Conservation (phyloP, 2,329 filamentous ascomycete genomes). For the Aureobasidium lini region DNA sequence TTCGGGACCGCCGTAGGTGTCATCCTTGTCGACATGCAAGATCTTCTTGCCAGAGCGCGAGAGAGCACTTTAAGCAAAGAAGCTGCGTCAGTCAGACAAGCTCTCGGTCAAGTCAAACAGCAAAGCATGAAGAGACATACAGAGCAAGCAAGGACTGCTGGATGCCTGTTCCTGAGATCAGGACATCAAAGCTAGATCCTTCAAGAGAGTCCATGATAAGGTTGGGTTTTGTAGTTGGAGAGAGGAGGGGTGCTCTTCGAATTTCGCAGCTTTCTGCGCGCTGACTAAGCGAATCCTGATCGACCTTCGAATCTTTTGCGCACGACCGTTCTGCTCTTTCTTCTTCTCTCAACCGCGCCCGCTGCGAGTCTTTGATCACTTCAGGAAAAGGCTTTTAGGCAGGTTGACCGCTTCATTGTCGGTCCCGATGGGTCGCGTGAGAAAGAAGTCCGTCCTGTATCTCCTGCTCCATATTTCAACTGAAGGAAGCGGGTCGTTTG, state of each 20-base stretch:
- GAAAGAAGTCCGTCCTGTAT: conserved; percentile 42
- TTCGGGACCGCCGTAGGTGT: conserved; percentile 80
- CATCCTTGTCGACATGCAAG: conserved; percentile 79
- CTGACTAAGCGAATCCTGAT: conserved; percentile 6
- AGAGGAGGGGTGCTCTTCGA: not conserved
- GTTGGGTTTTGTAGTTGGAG: conserved; percentile 6
- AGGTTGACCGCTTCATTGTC: conserved; percentile 37
- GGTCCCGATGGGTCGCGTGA: conserved; percentile 33
- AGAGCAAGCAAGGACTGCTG: conserved; percentile 47
- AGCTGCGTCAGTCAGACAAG: conserved; percentile 66
- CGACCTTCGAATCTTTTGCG: not conserved
- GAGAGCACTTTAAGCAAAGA: conserved; percentile 61
- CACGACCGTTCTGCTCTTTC: not conserved
- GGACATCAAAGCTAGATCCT: conserved; percentile 44
- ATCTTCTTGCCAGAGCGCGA: conserved; percentile 88
- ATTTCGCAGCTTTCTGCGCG: conserved; percentile 2
- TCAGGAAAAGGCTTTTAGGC: conserved; percentile 9
- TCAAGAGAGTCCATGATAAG: conserved; percentile 42
- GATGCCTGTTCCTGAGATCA: conserved; percentile 47
- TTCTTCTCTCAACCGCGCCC: conserved; percentile 24
- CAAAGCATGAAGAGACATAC: conserved; percentile 32
- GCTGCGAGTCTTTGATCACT: conserved; percentile 25
- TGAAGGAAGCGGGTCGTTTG: conserved; percentile 45
- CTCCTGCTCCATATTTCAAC: conserved; percentile 40
- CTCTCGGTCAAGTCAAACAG: conserved; percentile 20